Conservation (phyloP, 257 asterid species). For the Forsythia viridissima region DNA sequence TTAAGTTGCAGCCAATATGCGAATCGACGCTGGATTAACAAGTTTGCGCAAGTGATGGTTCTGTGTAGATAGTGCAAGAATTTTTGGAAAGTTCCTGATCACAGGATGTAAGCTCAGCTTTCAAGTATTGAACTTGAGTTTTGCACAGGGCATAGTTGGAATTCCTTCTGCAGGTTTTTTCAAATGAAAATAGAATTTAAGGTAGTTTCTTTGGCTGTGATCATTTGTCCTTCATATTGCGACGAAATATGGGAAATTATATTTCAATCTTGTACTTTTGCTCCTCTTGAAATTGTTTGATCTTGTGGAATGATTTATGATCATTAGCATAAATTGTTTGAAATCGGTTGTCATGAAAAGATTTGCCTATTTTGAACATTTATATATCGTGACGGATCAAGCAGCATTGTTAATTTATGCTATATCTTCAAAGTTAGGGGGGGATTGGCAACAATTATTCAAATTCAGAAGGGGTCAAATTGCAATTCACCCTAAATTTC, state of each 20-base stretch:
- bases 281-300: background rate
- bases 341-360: too few species aligned
- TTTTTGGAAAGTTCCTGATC: background rate
- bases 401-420: too few species aligned
- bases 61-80: background rate
- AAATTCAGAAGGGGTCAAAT: too few species aligned
- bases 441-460: background rate
- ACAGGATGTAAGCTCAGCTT: background rate
- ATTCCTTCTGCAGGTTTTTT: background rate
- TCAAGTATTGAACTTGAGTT: background rate
- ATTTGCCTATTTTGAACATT: too few species aligned
- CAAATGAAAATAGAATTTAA: constrained; percentile 20
- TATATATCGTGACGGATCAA: too few species aligned
- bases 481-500: background rate
- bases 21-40: background rate
- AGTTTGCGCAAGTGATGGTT: background rate
- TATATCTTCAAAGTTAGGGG: background rate
- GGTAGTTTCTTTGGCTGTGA: background rate
- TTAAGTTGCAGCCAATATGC: background rate
- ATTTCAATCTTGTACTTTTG: background rate
- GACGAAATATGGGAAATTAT: background rate
- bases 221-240: background rate
- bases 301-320: too few species aligned
- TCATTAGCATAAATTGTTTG: too few species aligned
- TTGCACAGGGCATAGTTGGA: background rate